Base-by-base conservation (phyloP, 352 stramenopile species). In the Blastocystis sp. region DNA sequence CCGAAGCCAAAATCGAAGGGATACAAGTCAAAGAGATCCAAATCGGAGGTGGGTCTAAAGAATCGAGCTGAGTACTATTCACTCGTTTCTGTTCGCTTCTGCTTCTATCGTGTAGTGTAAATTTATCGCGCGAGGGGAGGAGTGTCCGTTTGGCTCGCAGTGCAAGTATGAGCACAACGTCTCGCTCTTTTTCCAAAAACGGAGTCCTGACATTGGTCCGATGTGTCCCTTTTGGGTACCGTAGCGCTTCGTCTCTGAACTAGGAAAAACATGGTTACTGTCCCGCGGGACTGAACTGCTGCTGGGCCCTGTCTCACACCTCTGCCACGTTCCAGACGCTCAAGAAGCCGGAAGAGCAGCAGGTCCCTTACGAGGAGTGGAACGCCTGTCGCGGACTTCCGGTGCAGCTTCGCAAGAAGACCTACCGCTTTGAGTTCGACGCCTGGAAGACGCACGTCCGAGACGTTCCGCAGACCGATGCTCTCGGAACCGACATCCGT, bases 111-210 rank as follows among this genome's bases (percentile, higher is more conserved):
- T 16, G 70, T 64, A 81, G 70, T 81, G 70, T 37, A 39, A 64
- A 37, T 81, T 43, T 34, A 65, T 63, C n/a, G 70, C n/a, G 3
- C 20, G 30, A 11, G 70, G 54, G 18, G 24, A 81, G 45, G 3
- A 13, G 26, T 81, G 70, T 34, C 70, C 70, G 20, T 81, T 39
- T 81, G 70, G 70, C 39, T 18, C 45, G 6, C 13, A 6, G 2
- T 81, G 70, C 39, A 63, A 65, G 45, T 65, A 81, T 64, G 70
- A 81, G 24, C 70, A 81, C 26, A 53, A 81, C 43, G 34, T 81
- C 41, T 8, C 20, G 3, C 24, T 53, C 34, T 81, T 63, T 41
- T 63, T 81, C 16, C 34, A 41, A 1, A 50, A 54, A 20, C 45
- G 50, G 6, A 20, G 20, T 66, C 45, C 39, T 43, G 70, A 81